Conservation (phyloP, 345 rosid species). For the Eucalyptus pauciflora region DNA sequence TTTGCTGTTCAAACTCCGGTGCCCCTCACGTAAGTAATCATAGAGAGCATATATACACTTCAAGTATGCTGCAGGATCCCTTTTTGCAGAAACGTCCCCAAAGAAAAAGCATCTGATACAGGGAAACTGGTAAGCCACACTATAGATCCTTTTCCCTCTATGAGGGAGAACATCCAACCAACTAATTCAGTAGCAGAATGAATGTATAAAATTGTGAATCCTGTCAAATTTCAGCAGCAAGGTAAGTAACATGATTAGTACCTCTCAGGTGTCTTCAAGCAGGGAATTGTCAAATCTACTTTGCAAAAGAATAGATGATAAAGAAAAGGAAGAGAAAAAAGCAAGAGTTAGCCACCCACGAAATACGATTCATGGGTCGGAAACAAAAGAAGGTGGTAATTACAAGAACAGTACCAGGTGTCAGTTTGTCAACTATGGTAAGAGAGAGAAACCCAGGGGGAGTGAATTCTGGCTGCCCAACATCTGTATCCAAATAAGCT, state of each 20-base stretch:
- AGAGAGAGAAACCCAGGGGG: slow-evolving; percentile 85
- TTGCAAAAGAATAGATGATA: not conserved
- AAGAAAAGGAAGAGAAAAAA: not conserved
- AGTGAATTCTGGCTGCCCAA: slow-evolving; percentile 94
- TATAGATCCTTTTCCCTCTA: not conserved
- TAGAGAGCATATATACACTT: slow-evolving; percentile 40
- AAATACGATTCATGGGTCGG: not conserved
- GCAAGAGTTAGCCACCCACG: not conserved
- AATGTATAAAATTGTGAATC: not conserved
- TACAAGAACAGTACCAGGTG: slow-evolving; percentile 33
- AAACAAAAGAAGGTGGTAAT: not conserved
- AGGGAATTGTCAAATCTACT: slow-evolving; percentile 70
- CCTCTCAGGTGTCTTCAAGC: slow-evolving; percentile 94
- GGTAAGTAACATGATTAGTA: not conserved
- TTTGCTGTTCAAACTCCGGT: slow-evolving; percentile 12
- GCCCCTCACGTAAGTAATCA: slow-evolving; percentile 48
- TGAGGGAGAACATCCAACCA: not conserved
- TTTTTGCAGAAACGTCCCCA: slow-evolving; percentile 85
- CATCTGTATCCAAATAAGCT: slow-evolving; percentile 88
- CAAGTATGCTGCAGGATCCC: slow-evolving; percentile 69
- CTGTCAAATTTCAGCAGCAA: not conserved
- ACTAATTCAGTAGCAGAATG: not conserved
- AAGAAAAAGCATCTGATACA: slow-evolving; percentile 62
- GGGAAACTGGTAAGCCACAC: not conserved
- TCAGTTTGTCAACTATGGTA: slow-evolving; percentile 48